Evolutionary conservation across 345 rosid species (phyloP), one percentile per base, ranked within the genome.

Genomic region (Arabis hirsuta): DNA sequence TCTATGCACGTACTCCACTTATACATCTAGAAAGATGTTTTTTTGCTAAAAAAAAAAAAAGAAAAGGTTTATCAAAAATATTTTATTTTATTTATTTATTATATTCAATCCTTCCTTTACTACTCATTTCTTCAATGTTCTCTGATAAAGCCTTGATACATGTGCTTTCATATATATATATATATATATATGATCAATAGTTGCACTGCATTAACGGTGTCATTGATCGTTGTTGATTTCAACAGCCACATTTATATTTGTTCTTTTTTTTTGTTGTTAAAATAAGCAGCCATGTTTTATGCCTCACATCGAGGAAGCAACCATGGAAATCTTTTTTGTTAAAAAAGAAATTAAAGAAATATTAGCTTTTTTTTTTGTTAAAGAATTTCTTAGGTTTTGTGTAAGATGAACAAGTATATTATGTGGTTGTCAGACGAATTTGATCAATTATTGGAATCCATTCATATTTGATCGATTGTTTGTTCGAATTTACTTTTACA

Each of bases 221-320:
- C 38, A 41, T 52, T 45, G 59, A 39, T 66, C 54, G 12, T 55
- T 67, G 54, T 55, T 67, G 54, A 74, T 52, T 50, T 47, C 22
- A 63, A 47, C 34, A 29, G 61, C 47, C 59, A 65, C 45, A 38
- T 29, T 12, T 12, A 3, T 6, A 34, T 34, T 34, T 34, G 38
- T 11, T 16, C 16, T 36, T 34, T 51, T 57, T 57, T 12, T 32
- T 12, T 0, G 34, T 12, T 0, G 34, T 59, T 24, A 22, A 57
- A 47, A 69, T 58, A 58, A 48, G 27, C 59, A 72, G 44, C 76
- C 72, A 46, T 44, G 24, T 48, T 74, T 66, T 74, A 41, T 74
- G 78, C 61, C 78, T 74, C 73, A 20, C 47, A 66, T 66, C 55
- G 39, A 67, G 73, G 72, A 74, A 66, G 55, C 54, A 73, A 58